These are phyloP conservation scores for Suillus clintonianus DNA, from an alignment of 768 basidiomycete genomes.

Conservation along the genomic window DNA sequence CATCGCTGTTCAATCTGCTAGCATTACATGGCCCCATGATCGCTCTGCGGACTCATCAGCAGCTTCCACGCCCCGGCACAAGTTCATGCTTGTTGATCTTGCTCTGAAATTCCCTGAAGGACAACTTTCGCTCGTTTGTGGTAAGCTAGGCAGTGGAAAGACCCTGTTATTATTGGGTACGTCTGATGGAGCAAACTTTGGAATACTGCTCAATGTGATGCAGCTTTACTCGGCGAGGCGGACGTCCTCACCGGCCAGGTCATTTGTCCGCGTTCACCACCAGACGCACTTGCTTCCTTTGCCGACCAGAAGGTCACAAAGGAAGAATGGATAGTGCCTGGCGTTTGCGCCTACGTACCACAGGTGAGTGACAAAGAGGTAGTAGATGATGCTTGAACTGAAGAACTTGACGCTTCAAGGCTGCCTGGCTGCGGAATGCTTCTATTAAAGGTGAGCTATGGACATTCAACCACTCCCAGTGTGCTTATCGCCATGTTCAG, in stretches of 20 bases:
- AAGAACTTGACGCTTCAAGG: slow-evolving; percentile 33
- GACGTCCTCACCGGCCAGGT: slow-evolving; percentile 83
- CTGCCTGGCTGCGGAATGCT: slow-evolving; percentile 74
- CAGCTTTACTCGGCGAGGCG: slow-evolving; percentile 85
- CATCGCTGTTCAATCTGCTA: slow-evolving; percentile 81
- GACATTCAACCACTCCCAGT: too few species aligned
- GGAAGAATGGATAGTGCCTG: slow-evolving; percentile 76
- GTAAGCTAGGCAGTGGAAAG: slow-evolving; percentile 89
- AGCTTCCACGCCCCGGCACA: slow-evolving; percentile 71
- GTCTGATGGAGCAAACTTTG: not conserved
- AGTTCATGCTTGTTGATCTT: slow-evolving; percentile 82
- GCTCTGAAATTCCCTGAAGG: slow-evolving; percentile 76
- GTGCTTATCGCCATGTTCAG: slow-evolving; percentile 19
- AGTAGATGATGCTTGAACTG: slow-evolving; percentile 39
- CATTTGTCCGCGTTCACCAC: slow-evolving; percentile 81
- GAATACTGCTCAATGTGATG: slow-evolving; percentile 12
- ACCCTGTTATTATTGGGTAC: slow-evolving; percentile 75
- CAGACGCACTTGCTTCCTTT: slow-evolving; percentile 71
- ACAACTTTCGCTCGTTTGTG: slow-evolving; percentile 82
- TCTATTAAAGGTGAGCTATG: slow-evolving; percentile 51
- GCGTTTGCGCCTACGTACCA: slow-evolving; percentile 87
- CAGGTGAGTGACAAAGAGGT: slow-evolving; percentile 45
- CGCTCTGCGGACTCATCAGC: slow-evolving; percentile 56
- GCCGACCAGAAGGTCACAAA: slow-evolving; percentile 40
- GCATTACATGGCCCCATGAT: slow-evolving; percentile 89